Base-by-base conservation (phyloP, 192 early-diverging fungal species). In the Backusella psychrophila region DNA sequence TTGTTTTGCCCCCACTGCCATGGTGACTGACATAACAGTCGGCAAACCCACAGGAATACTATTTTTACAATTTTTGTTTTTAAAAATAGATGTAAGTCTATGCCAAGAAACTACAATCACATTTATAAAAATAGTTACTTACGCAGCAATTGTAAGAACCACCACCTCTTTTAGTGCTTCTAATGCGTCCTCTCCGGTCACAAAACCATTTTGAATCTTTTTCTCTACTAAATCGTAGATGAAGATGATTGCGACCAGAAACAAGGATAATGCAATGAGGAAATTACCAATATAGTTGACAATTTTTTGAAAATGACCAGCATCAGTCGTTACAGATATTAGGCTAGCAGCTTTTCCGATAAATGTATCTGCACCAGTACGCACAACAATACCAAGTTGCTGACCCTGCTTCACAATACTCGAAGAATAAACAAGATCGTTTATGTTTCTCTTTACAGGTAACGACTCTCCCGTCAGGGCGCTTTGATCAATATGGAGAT, bases 1-100 rank as follows among this genome's bases (percentile, higher is more conserved):
- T 72, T 94, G 85, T 31, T 83, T 82, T 14, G 93, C 92, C 74
- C 93, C 93, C 44, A 95, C 88, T 68, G 94, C 94, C 93, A 95
- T 94, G 9, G 94, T 95, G 21, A 94, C 93, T n/a, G 90, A 89
- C 89, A 95, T 87, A 69, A 95, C 91, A 6, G 94, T 92, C 14
- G 93, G 94, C 1, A 94, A 82, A 73, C 93, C 93, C 39, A 94
- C 87, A 21, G 93, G 93, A 75, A 95, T 93, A 46, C 89, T 80
- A 31, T 67, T 59, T 35, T 49, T 14, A 67, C 19, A 21, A 21
- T 29, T 23, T 12, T 68, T 49, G 9, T 33, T 36, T 26, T 46
- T 29, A 66, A 34, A 42, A 26, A 72, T 34, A 12, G 34, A 44
- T 29, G 15, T 8, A 42, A 41, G 21, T 41, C 6, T 63, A 29